phyloP scores from a whole-genome alignment of 2,329 filamentous ascomycete genomes.

The Penicillium sp. region DNA sequence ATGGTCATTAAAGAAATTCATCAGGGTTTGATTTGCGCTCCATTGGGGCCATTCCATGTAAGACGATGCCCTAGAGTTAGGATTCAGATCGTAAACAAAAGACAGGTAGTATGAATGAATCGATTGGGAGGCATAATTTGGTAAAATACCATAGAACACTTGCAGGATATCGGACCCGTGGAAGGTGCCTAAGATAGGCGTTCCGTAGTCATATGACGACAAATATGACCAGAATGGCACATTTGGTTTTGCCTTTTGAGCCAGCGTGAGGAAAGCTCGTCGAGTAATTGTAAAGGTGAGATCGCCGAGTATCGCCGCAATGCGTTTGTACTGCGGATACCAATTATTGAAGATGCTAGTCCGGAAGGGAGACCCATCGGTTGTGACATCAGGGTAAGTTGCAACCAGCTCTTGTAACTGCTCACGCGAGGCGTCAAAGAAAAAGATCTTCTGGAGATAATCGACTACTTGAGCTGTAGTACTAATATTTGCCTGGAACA shows the following conservation, averaged over 20 bases:
- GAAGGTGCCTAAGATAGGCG: conserved; percentile 74
- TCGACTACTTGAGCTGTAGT: conserved; percentile 61
- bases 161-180: conserved; percentile 72
- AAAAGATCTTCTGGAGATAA: conserved; percentile 66
- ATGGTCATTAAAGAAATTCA: conserved; percentile 51
- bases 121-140: conserved; percentile 63
- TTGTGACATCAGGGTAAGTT: conserved; percentile 62
- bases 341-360: conserved; percentile 70
- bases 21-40: conserved; percentile 54
- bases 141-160: conserved; percentile 67
- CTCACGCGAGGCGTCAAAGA: conserved; percentile 57
- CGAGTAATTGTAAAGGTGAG: conserved; percentile 73
- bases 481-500: conserved; percentile 71
- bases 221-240: conserved; percentile 77
- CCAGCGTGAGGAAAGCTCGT: conserved; percentile 62
- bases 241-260: conserved; percentile 54
- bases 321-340: conserved; percentile 76
- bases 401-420: conserved; percentile 61
- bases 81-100: conserved; percentile 72
- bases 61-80: conserved; percentile 59
- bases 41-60: conserved; percentile 60
- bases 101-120: conserved; percentile 72
- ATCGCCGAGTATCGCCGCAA: conserved; percentile 76
- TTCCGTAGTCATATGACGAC: conserved; percentile 70
- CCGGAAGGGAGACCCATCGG: conserved; percentile 71